Evolutionary conservation across 805 yeast genomes (phyloP).

Genomic region (Schwanniomyces yamadae): DNA sequence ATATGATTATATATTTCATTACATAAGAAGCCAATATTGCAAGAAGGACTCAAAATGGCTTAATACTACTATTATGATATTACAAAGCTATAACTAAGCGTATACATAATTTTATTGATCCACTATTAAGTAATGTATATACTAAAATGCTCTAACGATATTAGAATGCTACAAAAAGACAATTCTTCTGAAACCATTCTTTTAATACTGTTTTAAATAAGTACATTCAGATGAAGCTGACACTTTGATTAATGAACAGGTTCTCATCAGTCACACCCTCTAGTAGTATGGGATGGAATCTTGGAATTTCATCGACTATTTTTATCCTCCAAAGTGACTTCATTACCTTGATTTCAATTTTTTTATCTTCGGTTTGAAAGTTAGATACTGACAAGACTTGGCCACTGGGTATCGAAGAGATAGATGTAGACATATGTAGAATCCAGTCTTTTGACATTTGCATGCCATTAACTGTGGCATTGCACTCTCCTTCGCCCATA

Average conservation of each 20-base stretch:
- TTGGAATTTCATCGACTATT: slow-evolving; percentile 18
- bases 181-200: too few relatives aligned
- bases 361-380: slow-evolving; percentile 1
- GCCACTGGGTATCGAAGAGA: slow-evolving; percentile 15
- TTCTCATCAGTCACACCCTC: slow-evolving; percentile 28
- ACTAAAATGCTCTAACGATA: too few relatives aligned
- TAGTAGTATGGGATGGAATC: slow-evolving; percentile 29
- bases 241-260: slow-evolving; percentile 6
- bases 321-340: slow-evolving; percentile 44
- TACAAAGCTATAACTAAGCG: too few relatives aligned
- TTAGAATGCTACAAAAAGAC: too few relatives aligned
- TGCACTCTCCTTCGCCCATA: slow-evolving; percentile 26
- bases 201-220: too few relatives aligned
- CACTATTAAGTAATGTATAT: too few relatives aligned
- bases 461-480: slow-evolving; percentile 31
- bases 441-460: slow-evolving; percentile 36
- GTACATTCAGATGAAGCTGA: slow-evolving; percentile 11
- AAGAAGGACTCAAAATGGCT: too few relatives aligned
- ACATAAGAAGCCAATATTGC: too few relatives aligned
- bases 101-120: too few relatives aligned
- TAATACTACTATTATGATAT: too few relatives aligned
- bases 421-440: too few relatives aligned
- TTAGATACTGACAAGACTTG: not conserved
- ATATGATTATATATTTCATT: too few relatives aligned
- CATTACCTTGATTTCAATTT: slow-evolving; percentile 39